Evolutionary conservation across 345 rosid genomes (phyloP), one percentile per base, ranked within the genome.

Genomic region (Firmiana major): DNA sequence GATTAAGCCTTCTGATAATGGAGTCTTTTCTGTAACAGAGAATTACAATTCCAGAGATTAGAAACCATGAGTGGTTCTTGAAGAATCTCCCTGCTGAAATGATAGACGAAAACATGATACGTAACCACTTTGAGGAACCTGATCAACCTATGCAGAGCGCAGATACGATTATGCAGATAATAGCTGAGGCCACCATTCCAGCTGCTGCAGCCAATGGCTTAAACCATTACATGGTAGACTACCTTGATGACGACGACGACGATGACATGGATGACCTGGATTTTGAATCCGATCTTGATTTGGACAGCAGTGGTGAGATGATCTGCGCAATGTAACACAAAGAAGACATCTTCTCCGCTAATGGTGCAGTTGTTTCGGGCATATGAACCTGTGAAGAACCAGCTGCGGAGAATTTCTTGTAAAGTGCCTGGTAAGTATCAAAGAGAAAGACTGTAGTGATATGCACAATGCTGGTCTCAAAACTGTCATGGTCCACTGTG

Each of bases 291-390:
- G 98, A 96, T 46, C 92, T 92, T 26, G 98, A 96, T 72, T 80
- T 91, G 46, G 99, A 93, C 81, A 93, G 98, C 81, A 93, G 99
- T 6, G 97, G 97, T 63, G 97, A 96, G 85, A 90, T 93, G 76
- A 87, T 93, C 59, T 91, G 92, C 63, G 98, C 97, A 8, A 75
- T 91, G 77, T 89, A 84, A 83, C 63, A 24, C 60, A 22, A 34
- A 63, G 69, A 59, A 51, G 42, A 34, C 45, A 53, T 72, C 76
- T 68, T 62, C 73, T 73, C 22, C 43, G 0, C 22, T 0, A 28
- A 21, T 38, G 42, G 17, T 75, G 63, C 68, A 58, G 75, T 59
- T 72, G 38, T 77, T 74, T 34, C 21, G 16, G 43, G 53, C 48
- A 34, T 53, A 53, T 22, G n/a, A 19, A 34, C 19, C 21, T 13